Evolutionary conservation across 2,329 filamentous ascomycete species (phyloP).

Genomic region (Paecilomyces variotii): DNA sequence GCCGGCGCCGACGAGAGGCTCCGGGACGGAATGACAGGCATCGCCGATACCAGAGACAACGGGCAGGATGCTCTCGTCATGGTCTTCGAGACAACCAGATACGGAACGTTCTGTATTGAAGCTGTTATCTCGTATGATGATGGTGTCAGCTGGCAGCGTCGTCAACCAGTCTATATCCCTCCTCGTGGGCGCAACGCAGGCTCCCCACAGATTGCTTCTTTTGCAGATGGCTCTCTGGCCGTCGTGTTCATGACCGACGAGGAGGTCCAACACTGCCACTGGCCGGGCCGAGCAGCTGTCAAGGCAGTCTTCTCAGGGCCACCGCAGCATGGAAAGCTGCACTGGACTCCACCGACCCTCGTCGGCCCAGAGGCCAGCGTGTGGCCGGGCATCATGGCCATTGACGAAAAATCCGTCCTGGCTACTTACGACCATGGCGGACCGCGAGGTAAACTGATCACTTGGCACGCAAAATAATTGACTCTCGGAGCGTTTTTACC

Average conservation of each 20-base stretch:
- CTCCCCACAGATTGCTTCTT: conserved; percentile 39
- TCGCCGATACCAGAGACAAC: conserved; percentile 26
- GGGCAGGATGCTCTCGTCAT: conserved; percentile 34
- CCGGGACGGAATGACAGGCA: conserved; percentile 41
- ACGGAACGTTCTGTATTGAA: conserved; percentile 36
- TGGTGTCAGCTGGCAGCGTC: conserved; percentile 31
- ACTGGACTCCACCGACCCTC: conserved; percentile 24
- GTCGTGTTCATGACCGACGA: conserved; percentile 44
- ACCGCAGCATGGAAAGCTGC: conserved; percentile 23
- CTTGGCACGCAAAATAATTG: conserved; percentile 12
- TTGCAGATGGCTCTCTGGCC: conserved; percentile 32
- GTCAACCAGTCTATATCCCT: conserved; percentile 36
- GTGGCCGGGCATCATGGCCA: conserved; percentile 33
- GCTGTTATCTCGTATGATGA: conserved; percentile 40
- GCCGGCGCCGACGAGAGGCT: conserved; percentile 32
- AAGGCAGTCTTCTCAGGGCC: conserved; percentile 34
- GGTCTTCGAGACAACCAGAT: conserved; percentile 41
- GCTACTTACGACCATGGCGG: conserved; percentile 23
- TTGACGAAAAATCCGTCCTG: conserved; percentile 19
- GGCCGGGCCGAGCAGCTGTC: conserved; percentile 35
- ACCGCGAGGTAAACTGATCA: conserved; percentile 18
- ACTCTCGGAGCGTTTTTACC: conserved; percentile 5
- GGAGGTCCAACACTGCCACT: conserved; percentile 26
- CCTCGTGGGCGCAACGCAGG: conserved; percentile 35
- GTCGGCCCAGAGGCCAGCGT: conserved; percentile 25